These are phyloP conservation scores for Moniliophthora roreri DNA, from an alignment of 1,284 basidiomycete species.

Conservation along the genomic window DNA sequence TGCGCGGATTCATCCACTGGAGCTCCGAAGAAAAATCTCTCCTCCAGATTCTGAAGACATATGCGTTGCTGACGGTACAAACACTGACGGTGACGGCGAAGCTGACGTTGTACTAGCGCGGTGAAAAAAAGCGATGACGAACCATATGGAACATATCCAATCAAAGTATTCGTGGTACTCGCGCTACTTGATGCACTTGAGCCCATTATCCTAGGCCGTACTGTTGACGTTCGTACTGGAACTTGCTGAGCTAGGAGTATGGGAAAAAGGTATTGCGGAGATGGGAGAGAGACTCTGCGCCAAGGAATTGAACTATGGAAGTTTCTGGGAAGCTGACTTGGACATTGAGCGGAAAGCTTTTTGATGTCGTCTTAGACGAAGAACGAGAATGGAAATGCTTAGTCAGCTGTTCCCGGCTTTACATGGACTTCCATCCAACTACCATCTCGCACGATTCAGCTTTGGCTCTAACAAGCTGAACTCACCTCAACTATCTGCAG, in stretches of 20 bases:
- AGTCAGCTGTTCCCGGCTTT: too few species aligned
- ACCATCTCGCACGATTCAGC: too few species aligned
- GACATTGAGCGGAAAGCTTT: conserved; percentile 1
- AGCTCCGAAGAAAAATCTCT: conserved; percentile 66
- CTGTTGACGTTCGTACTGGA: background rate
- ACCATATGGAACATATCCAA: conserved; percentile 44
- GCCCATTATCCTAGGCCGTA: conserved; percentile 13
- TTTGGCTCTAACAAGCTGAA: too few species aligned
- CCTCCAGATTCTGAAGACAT: conserved; percentile 39
- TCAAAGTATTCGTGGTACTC: conserved; percentile 10
- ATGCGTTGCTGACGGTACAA: conserved; percentile 34
- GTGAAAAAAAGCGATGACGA: conserved; percentile 44
- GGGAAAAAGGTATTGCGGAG: conserved; percentile 1
- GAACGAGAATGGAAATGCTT: too few species aligned
- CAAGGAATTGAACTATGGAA: conserved; percentile 12
- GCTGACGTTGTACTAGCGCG: conserved; percentile 37
- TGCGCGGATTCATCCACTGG: conserved; percentile 82
- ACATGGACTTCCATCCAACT: too few species aligned
- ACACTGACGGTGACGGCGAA: conserved; percentile 27
- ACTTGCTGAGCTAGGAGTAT: conserved; percentile 7
- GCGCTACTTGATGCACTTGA: background rate
- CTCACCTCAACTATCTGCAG: too few species aligned
- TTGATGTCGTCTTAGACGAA: too few species aligned
- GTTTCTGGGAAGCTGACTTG: conserved; percentile 7
- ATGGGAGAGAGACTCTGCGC: conserved; percentile 1